A percentile compares a stretch with the other conserved stretches of the same genome.
These are phyloP conservation scores for Zopfia rhizophila DNA, from an alignment of 2,329 filamentous ascomycete species.

Conservation along the genomic window DNA sequence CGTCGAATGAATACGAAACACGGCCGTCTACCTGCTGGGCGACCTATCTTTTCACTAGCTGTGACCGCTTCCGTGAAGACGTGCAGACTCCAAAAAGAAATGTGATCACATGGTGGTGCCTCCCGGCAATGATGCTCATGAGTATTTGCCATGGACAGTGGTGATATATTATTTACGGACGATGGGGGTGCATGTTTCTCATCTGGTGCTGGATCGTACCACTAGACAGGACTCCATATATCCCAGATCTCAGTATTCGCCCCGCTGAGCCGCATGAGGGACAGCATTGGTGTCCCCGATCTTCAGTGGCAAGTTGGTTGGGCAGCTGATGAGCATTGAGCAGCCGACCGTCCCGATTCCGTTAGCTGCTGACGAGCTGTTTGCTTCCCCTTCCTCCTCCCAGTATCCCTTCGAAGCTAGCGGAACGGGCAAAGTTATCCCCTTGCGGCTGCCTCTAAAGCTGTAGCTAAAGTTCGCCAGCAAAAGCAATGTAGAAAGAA, in stretches of 20 bases:
- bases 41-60: constrained; percentile 27
- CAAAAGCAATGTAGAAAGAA: constrained; percentile 1
- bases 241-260: too few species aligned
- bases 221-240: too few species aligned
- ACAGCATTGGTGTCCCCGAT: constrained; percentile 11
- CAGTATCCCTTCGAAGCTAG: constrained; percentile 4
- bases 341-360: constrained; percentile 9
- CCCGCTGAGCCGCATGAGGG: constrained; percentile 2
- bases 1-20: constrained; percentile 28
- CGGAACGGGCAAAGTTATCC: constrained; percentile 17
- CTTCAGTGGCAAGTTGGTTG: constrained; percentile 30
- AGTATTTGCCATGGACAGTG: too few species aligned
- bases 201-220: too few species aligned
- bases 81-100: constrained; percentile 28
- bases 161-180: too few species aligned
- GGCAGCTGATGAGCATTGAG: constrained; percentile 26
- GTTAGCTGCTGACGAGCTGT: too few species aligned
- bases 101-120: constrained; percentile 23
- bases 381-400: not conserved
- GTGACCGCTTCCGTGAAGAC: constrained; percentile 32
- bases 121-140: too few species aligned
- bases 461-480: too few species aligned
- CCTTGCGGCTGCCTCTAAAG: too few species aligned
- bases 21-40: constrained; percentile 31
- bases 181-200: too few species aligned